phyloP scores from a whole-genome alignment of 106 monocot genomes.

The Dendrobium huoshanense region DNA sequence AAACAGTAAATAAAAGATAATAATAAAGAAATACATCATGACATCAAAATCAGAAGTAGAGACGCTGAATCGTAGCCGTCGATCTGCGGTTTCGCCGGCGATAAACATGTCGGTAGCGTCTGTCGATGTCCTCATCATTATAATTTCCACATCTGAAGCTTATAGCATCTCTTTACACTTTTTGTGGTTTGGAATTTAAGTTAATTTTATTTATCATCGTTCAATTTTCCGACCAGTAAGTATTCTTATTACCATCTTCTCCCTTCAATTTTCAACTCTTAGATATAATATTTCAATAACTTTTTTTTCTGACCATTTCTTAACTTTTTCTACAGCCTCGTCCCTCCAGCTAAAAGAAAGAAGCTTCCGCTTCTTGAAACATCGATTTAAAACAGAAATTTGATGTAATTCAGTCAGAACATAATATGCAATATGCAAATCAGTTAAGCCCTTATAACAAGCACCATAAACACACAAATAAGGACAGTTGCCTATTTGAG shows the following conservation, averaged over 20 bases:
- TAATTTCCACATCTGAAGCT: not conserved
- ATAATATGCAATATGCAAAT: not conserved
- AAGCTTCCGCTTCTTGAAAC: not conserved
- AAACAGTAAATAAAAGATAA: too few species aligned
- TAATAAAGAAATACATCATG: too few species aligned
- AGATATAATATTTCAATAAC: not conserved
- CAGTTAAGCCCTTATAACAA: not conserved
- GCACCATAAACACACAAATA: not conserved
- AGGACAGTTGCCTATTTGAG: not conserved
- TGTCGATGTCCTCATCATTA: too few species aligned
- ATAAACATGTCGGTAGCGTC: too few species aligned
- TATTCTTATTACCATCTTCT: not conserved
- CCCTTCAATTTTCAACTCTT: not conserved
- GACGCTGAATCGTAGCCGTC: too few species aligned
- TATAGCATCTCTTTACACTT: not conserved
- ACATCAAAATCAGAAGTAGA: too few species aligned
- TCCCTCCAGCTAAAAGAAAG: not conserved
- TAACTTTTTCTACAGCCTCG: not conserved
- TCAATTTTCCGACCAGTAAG: not conserved
- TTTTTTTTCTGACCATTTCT: not conserved
- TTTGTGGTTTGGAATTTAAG: not conserved
- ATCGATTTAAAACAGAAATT: not conserved
- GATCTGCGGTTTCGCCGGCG: too few species aligned
- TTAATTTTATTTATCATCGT: not conserved
- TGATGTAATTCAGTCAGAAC: not conserved